A percentile compares a stretch with the other conserved stretches of the same genome.
Conservation (phyloP, 208 protist species). For the Phytomonas sp. region DNA sequence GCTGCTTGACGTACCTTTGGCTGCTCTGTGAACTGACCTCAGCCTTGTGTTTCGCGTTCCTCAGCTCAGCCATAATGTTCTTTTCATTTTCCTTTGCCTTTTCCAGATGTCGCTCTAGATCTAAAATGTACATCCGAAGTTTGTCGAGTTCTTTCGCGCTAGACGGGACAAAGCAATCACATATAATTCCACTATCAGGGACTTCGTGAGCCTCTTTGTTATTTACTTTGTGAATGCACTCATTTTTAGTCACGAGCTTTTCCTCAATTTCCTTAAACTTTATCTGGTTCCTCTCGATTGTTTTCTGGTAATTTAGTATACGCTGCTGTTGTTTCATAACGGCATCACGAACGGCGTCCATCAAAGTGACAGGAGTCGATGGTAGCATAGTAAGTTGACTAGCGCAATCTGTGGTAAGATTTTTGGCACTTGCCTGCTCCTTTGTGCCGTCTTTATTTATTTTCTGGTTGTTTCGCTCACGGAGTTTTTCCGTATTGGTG, state of each 20-base stretch:
- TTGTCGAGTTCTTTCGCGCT: slow-evolving; percentile 25
- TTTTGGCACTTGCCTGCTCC: not conserved
- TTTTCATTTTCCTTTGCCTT: slow-evolving; percentile 10
- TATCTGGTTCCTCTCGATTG: slow-evolving; percentile 14
- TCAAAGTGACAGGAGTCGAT: slow-evolving; percentile 6
- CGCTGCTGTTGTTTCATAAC: slow-evolving; percentile 22
- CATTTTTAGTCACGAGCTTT: slow-evolving; percentile 18
- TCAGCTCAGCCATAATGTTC: slow-evolving; percentile 15
- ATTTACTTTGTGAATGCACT: not conserved
- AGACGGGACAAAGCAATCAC: slow-evolving; percentile 21
- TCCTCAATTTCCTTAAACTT: slow-evolving; percentile 22
- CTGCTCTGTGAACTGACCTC: slow-evolving; percentile 5
- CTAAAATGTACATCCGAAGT: slow-evolving; percentile 17
- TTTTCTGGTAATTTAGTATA: slow-evolving; percentile 11
- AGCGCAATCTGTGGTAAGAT: not conserved
- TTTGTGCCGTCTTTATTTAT: not conserved
- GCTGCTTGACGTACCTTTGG: slow-evolving; percentile 15
- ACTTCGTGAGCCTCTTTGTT: slow-evolving; percentile 2
- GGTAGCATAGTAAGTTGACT: not conserved
- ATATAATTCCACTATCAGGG: not conserved
- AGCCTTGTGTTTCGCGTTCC: slow-evolving; percentile 15
- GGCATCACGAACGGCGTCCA: slow-evolving; percentile 34
- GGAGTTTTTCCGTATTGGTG: slow-evolving; percentile 17
- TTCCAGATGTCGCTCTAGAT: slow-evolving; percentile 17
- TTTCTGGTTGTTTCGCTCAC: slow-evolving; percentile 16